Evolutionary conservation across 1,284 basidiomycete genomes (phyloP), one percentile per base, ranked within the genome.

Genomic region (Tilletia setariae): DNA sequence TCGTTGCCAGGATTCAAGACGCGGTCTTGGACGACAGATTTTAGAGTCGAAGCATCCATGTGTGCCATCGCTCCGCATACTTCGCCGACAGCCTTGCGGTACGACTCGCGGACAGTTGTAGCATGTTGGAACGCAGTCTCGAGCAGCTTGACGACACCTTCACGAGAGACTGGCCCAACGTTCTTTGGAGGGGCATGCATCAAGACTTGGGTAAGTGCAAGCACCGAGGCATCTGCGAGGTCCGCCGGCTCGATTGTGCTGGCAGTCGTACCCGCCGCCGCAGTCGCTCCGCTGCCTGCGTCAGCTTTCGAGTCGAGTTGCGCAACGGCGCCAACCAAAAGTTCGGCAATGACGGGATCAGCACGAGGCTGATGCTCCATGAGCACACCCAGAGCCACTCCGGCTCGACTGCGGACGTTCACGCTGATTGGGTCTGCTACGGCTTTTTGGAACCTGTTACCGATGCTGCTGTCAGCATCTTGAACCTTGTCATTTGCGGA

Each of bases 381-480:
- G 80, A 98, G 86, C n/a, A 89, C 87, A 25, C 94, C 94, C 0
- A 98, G 86, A 32, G 91, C 94, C 35, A 89, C 86, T 0, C 90
- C 92, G 0, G 94, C 94, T 66, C 88, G 89, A 70, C 85, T 89
- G 64, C 95, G 89, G 32, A 98, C 93, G 21, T 88, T 89, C 1
- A 87, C 85, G 74, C 91, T 92, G 1, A 90, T 87, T 0, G 90
- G 84, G 82, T 98, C 95, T 69, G 90, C 88, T 0, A 91, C 87
- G 46, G 93, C 92, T 84, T 98, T 98, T 83, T 97, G 91, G 81
- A 98, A 98, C 35, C 35, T 40, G 35, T 40, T 6, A 11, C 6
- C 35, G 11, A 11, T 11, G 6, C 0, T 19, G 11, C 16, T 53
- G 25, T 28, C n/a, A 53, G 25, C 49, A 9, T n/a, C n/a, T 16